Base-by-base conservation (phyloP, 345 rosid species). In the Eutrema japonicum region DNA sequence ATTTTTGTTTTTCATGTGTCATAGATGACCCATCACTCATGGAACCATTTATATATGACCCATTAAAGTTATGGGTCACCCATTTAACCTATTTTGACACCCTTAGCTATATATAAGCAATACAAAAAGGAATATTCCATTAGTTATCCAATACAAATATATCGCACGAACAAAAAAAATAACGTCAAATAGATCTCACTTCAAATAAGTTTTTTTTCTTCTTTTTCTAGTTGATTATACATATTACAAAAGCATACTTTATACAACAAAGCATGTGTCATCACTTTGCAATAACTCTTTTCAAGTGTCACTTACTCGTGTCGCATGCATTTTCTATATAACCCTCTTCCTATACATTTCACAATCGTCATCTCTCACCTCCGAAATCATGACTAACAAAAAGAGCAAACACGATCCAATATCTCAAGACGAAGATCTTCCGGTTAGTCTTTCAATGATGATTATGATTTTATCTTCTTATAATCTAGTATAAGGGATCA, bases 251-350 rank as follows among this genome's bases (percentile, higher is more conserved):
- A 64, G 14, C 54, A 48, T 56, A 49, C 61, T 64, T 77, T 70
- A 55, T 70, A 63, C 70, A 54, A 54, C 4, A 69, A 38, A 51
- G 69, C 64, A 68, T 68, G 58, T 45, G 50, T 54, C 70, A 55
- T 76, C 76, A 76, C 79, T 45, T 70, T 38, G 75, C 71, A 76
- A 48, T 62, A 53, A 75, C 57, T 52, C 40, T 68, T 75, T 62
- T 54, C 33, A 45, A 75, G 52, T 68, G 45, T 70, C 46, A 63
- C 53, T 58, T 45, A 53, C 35, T 36, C 51, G 35, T 41, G 14
- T 56, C 76, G 64, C 71, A 70, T 77, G 67, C 62, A 70, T 59
- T 70, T 64, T 55, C 61, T 69, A 51, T 76, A 55, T 18, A 59
- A 5, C 14, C 18, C 13, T 41, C 51, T 46, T 45, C 41, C 3